These are phyloP conservation scores for Capsicum pubescens DNA, from an alignment of 257 asterid species.

Conservation along the genomic window DNA sequence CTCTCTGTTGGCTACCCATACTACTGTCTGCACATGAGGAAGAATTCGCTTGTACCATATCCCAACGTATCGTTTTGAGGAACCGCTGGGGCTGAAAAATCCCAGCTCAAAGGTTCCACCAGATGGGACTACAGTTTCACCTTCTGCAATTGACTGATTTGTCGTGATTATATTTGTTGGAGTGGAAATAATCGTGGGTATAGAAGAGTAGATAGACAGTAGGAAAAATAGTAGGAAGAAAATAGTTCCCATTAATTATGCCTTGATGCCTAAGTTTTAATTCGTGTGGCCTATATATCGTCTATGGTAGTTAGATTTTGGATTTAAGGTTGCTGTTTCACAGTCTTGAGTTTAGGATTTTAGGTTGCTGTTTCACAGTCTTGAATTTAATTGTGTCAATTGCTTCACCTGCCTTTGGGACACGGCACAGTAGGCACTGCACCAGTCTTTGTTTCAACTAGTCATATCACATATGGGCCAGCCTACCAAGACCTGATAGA, in stretches of 20 bases:
- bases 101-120: slow-evolving; percentile 21
- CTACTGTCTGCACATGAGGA: background rate
- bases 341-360: too few relatives aligned
- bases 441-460: too few relatives aligned
- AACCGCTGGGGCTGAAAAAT: background rate
- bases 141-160: background rate
- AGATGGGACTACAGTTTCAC: background rate
- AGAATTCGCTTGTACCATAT: slow-evolving; percentile 24
- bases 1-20: slow-evolving; percentile 13
- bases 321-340: too few relatives aligned
- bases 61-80: background rate
- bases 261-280: too few relatives aligned
- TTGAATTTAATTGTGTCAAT: too few relatives aligned
- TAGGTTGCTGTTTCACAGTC: too few relatives aligned
- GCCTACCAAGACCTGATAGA: too few relatives aligned
- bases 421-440: too few relatives aligned
- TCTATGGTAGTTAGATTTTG: too few relatives aligned
- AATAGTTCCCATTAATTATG: background rate
- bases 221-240: background rate
- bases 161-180: background rate
- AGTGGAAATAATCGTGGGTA: background rate
- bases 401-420: too few relatives aligned
- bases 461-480: too few relatives aligned
- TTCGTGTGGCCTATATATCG: too few relatives aligned
- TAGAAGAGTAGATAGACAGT: background rate